phyloP scores from a whole-genome alignment of 1,284 basidiomycete genomes.

The Ceratorhiza oryzae-sativae region DNA sequence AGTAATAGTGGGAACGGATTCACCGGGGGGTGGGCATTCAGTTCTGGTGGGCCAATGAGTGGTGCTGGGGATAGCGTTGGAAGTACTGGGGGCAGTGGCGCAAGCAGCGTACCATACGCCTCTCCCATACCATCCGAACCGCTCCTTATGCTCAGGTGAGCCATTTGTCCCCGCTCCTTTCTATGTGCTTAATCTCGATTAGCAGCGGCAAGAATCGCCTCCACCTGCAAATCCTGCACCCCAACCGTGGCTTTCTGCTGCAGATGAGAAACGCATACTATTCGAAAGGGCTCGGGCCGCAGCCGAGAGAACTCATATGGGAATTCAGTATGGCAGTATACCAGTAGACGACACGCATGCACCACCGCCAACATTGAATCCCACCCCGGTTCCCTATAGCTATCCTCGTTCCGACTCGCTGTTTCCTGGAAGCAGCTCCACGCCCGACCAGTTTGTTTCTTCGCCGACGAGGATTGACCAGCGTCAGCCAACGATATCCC shows the following conservation, averaged over 20 bases:
- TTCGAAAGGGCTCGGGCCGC: constrained; percentile 69
- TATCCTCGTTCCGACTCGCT: constrained; percentile 16
- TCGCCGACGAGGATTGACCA: not conserved
- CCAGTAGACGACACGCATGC: constrained; percentile 34
- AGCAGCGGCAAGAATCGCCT: not conserved
- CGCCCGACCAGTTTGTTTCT: not conserved
- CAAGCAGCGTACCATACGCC: not conserved
- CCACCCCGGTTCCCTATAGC: constrained; percentile 12
- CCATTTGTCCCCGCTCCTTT: not conserved
- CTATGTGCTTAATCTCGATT: not conserved
- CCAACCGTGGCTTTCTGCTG: constrained; percentile 45
- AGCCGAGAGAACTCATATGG: constrained; percentile 58
- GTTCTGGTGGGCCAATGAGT: not conserved
- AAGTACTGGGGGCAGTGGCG: not conserved
- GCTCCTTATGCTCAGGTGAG: constrained; percentile 20
- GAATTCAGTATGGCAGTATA: constrained; percentile 37
- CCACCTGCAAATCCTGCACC: not conserved
- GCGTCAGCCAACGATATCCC: not conserved
- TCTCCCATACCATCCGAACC: not conserved
- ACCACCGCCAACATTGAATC: not conserved
- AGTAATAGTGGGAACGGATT: not conserved
- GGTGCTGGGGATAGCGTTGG: not conserved
- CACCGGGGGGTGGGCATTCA: constrained; percentile 10
- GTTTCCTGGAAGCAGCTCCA: constrained; percentile 3
- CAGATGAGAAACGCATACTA: constrained; percentile 52